phyloP scores from a whole-genome alignment of 78 protist species.

The Cavenderia fasciculata region DNA sequence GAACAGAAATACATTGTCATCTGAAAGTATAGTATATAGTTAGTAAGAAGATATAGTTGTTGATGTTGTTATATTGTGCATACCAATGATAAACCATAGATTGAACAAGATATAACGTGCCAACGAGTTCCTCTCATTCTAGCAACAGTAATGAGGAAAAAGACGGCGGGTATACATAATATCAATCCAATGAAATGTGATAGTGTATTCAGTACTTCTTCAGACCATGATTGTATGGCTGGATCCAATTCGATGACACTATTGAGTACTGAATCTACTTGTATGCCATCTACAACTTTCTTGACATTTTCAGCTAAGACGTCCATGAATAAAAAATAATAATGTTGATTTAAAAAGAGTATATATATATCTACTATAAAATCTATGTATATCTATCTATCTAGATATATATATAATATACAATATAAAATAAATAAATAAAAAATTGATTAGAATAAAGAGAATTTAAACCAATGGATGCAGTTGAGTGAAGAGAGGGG shows the following conservation, averaged over 20 bases:
- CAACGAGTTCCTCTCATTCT: slow-evolving; percentile 65
- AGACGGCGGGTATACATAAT: slow-evolving; percentile 62
- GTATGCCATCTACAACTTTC: no score
- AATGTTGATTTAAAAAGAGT: no score
- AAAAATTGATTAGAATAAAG: no score
- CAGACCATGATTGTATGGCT: slow-evolving; percentile 42
- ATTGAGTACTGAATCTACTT: neutral
- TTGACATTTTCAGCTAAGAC: no score
- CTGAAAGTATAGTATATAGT: neutral
- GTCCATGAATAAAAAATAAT: no score
- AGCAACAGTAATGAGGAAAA: slow-evolving; percentile 53
- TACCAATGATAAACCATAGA: slow-evolving; percentile 66
- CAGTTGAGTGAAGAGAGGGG: no score
- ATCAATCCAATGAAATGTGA: slow-evolving; percentile 49
- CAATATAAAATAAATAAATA: no score
- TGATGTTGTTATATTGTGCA: neutral
- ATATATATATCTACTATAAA: no score
- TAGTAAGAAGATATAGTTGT: neutral
- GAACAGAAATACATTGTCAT: slow-evolving; percentile 80
- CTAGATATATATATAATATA: no score
- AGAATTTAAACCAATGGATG: no score
- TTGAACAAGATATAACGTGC: slow-evolving; percentile 65
- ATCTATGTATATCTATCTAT: no score
- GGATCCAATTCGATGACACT: slow-evolving; percentile 1
- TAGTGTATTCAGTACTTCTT: slow-evolving; percentile 55